Conservation (phyloP, 2,329 filamentous ascomycete species). For the Cercospora beticola region DNA sequence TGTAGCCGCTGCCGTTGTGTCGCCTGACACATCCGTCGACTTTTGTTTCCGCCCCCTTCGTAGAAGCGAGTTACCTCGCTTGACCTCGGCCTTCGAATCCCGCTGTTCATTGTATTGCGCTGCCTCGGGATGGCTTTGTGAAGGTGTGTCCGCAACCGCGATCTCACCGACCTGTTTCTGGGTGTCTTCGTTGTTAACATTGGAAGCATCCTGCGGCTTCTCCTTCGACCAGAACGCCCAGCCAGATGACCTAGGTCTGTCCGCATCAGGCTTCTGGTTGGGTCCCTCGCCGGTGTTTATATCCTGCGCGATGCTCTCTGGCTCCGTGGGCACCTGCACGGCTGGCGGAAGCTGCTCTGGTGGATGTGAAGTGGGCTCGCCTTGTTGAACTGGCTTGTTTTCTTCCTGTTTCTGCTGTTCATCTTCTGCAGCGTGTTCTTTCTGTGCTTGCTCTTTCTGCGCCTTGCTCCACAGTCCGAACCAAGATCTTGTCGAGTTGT, state of each 20-base stretch:
- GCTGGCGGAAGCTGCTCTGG: constrained; percentile 17
- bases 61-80: constrained; percentile 29
- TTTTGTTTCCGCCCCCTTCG: constrained; percentile 29
- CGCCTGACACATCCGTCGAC: constrained; percentile 25
- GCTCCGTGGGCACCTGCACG: constrained; percentile 14
- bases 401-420: constrained; percentile 25
- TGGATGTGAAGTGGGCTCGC: constrained; percentile 15
- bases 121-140: constrained; percentile 51
- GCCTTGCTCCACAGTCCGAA: constrained; percentile 52
- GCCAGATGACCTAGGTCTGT: constrained; percentile 54
- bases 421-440: constrained; percentile 36
- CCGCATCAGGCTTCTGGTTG: constrained; percentile 13
- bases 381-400: background rate
- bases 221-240: constrained; percentile 82
- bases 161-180: constrained; percentile 55
- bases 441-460: constrained; percentile 48
- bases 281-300: constrained; percentile 3
- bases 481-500: constrained; percentile 43
- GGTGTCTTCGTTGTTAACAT: constrained; percentile 57
- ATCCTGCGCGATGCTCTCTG: constrained; percentile 11
- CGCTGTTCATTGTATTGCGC: constrained; percentile 49
- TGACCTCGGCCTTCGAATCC: constrained; percentile 20
- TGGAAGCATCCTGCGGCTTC: constrained; percentile 40
- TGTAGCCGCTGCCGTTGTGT: constrained; percentile 26
- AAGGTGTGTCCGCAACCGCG: constrained; percentile 52